These are phyloP conservation scores for Suhomyces coccinellae DNA, from an alignment of 1,139 yeast species.

Conservation along the genomic window DNA sequence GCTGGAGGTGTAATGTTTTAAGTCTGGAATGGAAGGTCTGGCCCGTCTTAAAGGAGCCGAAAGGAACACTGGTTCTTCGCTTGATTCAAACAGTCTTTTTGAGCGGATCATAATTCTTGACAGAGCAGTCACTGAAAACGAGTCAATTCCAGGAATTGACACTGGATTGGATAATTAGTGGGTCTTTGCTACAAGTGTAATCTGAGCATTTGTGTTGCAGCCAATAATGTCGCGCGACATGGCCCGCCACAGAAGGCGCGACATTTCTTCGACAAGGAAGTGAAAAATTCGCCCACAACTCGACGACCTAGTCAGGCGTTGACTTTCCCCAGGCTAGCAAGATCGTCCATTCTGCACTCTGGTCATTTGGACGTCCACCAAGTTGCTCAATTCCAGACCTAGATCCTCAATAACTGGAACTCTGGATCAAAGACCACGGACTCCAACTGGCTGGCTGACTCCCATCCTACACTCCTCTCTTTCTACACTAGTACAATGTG, in stretches of 20 bases:
- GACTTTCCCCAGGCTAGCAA: too few relatives aligned
- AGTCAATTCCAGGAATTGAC: too few relatives aligned
- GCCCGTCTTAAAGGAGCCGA: neutral
- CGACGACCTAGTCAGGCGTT: neutral
- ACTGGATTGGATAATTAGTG: neutral
- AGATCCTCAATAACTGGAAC: too few relatives aligned
- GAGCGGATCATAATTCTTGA: neutral
- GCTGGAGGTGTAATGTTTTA: neutral
- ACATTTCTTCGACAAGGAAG: neutral
- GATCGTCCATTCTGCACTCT: neutral
- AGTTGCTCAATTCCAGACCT: neutral
- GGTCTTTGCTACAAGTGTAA: neutral
- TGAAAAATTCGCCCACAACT: neutral
- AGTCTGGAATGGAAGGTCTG: neutral
- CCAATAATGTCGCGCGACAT: conserved; percentile 5
- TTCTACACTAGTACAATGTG: conserved; percentile 2
- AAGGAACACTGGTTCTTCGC: neutral
- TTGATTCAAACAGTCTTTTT: neutral
- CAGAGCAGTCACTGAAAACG: neutral
- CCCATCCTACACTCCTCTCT: neutral
- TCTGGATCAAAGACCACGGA: too few relatives aligned
- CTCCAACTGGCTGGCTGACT: too few relatives aligned
- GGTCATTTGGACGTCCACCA: too few relatives aligned
- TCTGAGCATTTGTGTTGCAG: conserved; percentile 8
- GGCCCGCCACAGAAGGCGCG: neutral